Base-by-base conservation (phyloP, 2,329 filamentous ascomycete genomes). In the Ophiostoma montium region DNA sequence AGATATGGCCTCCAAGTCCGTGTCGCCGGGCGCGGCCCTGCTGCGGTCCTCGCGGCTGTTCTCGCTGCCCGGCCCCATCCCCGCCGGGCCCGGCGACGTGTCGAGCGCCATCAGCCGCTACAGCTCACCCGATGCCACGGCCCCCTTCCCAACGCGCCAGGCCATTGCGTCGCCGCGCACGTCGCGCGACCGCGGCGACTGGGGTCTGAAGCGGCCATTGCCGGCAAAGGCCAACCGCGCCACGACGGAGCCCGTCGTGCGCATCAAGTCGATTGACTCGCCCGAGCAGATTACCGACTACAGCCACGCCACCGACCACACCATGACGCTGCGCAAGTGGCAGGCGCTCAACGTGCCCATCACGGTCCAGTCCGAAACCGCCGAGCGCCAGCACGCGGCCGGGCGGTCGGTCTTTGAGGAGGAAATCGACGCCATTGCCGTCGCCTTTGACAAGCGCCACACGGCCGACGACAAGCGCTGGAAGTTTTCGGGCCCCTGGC, bases 211-310 rank as follows among this genome's bases (percentile, higher is more conserved):
- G 69, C 74, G 90, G 49, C 74, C 87, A 1, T 70, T 96, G 6
- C 90, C 90, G 1, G 67, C 82, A 9, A 82, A 82, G 62, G 80
- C 83, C 3, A 89, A 86, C 5, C 76, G 79, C 18, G 77, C 78
- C 48, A 80, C 79, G 7, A 78, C 81, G 7, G 81, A 80, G n/a
- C 85, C 88, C 10, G 71, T 85, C 46, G 75, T 95, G 48, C 78
- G 86, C 55, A 68, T 96, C 57, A 80, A 79, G 58, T 75, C 83
- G 52, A 74, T 94, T 55, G 90, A 96, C 68, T 85, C 86, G 2
- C 76, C 80, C 57, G 88, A 95, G 65, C 84, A 88, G 62, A 75
- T 95, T 57, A 95, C 89, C 60, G 88, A 95, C 60, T 96, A 88
- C 65, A 74, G 79, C 54, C 88, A 85, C 35, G 84, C 88, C 0